Percentiles rank a stretch among this genome's conserved stretches.
Evolutionary conservation across 192 early-diverging fungal genomes (phyloP).

Genomic region (Backusella morwellensis): DNA sequence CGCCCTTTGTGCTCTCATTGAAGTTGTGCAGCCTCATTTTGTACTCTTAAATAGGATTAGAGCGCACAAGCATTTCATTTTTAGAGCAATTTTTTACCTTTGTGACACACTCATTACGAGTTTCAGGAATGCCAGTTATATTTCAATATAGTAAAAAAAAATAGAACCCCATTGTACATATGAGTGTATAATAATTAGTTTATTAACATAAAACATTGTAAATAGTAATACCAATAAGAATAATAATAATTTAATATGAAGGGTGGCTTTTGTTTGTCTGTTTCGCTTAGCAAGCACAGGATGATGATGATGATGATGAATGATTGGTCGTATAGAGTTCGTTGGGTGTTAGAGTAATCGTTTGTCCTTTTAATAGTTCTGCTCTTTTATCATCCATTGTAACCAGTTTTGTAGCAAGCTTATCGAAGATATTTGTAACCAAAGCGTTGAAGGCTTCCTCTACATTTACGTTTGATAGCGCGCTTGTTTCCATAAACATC

Average conservation of each 20-base stretch:
- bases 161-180: background rate
- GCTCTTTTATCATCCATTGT: conserved; percentile 13
- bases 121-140: background rate
- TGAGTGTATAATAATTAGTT: background rate
- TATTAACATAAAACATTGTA: background rate
- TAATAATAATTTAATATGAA: background rate
- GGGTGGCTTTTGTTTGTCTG: background rate
- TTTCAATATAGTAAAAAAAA: background rate
- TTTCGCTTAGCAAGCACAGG: background rate
- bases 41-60: background rate
- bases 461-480: conserved; percentile 72
- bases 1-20: background rate
- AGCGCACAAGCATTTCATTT: background rate
- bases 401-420: background rate
- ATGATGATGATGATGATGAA: background rate
- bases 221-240: background rate
- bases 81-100: background rate
- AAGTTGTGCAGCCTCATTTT: background rate
- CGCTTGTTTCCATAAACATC: conserved; percentile 84
- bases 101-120: background rate
- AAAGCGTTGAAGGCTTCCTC: conserved; percentile 65
- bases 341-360: background rate
- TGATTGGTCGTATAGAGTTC: background rate
- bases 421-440: conserved; percentile 11
- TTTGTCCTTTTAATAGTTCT: background rate